Percentiles rank a stretch among this genome's conserved stretches.
phyloP scores from a whole-genome alignment of 2,329 filamentous ascomycete species.

The Colletotrichum tofieldiae region DNA sequence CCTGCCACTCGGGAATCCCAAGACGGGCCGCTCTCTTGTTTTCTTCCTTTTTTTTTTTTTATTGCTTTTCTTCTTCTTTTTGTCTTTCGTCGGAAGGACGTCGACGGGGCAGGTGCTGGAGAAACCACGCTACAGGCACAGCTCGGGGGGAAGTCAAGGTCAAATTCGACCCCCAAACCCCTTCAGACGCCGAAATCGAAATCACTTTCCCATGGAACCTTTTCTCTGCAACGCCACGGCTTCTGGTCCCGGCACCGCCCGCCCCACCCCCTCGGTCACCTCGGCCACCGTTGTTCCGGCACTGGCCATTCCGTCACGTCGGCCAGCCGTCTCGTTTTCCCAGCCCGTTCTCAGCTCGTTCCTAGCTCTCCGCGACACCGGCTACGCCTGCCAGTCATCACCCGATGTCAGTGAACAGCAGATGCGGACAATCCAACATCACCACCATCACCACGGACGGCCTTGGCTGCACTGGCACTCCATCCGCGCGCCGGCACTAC shows the following conservation, averaged over 20 bases:
- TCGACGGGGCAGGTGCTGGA: background rate
- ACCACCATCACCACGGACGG: background rate
- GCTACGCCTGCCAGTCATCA: conserved; percentile 13
- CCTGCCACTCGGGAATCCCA: background rate
- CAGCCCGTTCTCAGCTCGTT: background rate
- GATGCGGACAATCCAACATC: background rate
- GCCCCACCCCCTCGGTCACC: conserved; percentile 25
- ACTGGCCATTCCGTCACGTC: too few relatives aligned
- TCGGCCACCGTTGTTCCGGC: conserved; percentile 35
- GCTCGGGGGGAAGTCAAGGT: too few relatives aligned
- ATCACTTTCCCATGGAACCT: background rate
- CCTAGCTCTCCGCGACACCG: background rate
- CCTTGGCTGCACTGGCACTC: conserved; percentile 18
- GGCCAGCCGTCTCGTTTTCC: background rate
- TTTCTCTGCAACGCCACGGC: background rate
- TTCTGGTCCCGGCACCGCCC: conserved; percentile 5
- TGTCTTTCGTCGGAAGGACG: background rate
- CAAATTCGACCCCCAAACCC: too few relatives aligned
- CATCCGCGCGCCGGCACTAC: background rate
- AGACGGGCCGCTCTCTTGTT: background rate
- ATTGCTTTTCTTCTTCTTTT: too few relatives aligned
- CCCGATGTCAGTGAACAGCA: background rate
- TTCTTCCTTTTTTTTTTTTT: too few relatives aligned
- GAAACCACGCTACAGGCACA: background rate
- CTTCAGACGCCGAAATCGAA: background rate